Evolutionary conservation across 371 early-diverging fungal species (phyloP).

Genomic region (Thermomucor indicae-seudaticae): DNA sequence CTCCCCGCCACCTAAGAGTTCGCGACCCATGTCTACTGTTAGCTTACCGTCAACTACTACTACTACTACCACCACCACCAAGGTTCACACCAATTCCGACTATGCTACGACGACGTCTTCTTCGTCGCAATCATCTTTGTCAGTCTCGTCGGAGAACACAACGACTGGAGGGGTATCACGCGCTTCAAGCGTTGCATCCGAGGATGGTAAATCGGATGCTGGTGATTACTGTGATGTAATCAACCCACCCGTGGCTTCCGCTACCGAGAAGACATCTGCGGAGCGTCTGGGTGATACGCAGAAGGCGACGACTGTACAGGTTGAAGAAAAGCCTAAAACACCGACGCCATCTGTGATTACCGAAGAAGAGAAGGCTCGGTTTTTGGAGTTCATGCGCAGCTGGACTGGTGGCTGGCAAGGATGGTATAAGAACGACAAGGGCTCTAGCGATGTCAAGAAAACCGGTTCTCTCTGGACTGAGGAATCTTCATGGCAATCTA

Average conservation of each 20-base stretch:
- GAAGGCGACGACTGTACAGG: too few species aligned
- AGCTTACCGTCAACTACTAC: neutral
- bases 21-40: neutral
- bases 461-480: constrained; percentile 28
- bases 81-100: neutral
- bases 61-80: neutral
- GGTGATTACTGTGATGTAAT: neutral
- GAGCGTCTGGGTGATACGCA: too few species aligned
- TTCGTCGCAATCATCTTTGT: neutral
- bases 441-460: constrained; percentile 2
- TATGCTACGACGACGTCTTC: too few species aligned
- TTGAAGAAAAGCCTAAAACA: too few species aligned
- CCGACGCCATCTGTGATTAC: constrained; percentile 19
- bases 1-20: neutral
- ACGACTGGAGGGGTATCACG: constrained; percentile 1
- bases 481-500: constrained; percentile 1
- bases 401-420: constrained; percentile 44
- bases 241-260: neutral
- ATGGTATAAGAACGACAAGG: constrained; percentile 13
- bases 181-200: constrained; percentile 1
- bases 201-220: constrained; percentile 1
- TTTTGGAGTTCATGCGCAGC: constrained; percentile 38
- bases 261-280: constrained; percentile 1
- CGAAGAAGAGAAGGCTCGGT: constrained; percentile 39
- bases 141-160: neutral